Base-by-base conservation (phyloP, 345 rosid genomes). In the Eucalyptus marginata region DNA sequence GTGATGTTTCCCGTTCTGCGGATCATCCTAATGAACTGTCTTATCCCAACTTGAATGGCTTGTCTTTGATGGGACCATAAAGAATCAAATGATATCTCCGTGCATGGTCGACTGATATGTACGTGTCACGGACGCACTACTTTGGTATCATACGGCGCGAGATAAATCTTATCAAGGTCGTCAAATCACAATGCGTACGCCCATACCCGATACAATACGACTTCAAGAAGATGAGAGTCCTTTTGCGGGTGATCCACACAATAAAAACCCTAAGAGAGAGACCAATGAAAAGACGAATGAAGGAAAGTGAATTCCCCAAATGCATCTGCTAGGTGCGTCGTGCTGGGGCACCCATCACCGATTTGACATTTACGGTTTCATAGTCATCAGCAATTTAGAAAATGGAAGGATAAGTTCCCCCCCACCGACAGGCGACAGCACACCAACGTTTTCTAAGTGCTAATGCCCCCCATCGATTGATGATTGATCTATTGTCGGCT, bases 111-210 rank as follows among this genome's bases (percentile, higher is more conserved):
- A 71, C 22, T 7, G 10, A 18, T 71, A 18, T 10, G 11, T 71
- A 71, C 2, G 14, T 43, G 43, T 33, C 81, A 10, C 5, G 1
- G 46, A 40, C 5, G 46, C 81, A 36, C 81, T 71, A 71, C 1
- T 68, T 8, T 4, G 11, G 13, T 68, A 5, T 8, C 40, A 33
- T 40, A 17, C 2, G 4, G 8, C 2, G 14, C 6, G 1, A 4
- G 40, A 71, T 2, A 9, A 18, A 71, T 71, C 81, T 71, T 71
- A 22, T 71, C 3, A 10, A 20, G 27, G 81, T 36, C 8, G 12
- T 33, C 8, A 5, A 16, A 36, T 18, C 27, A 10, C 13, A 20
- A 36, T 10, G 81, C 46, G 14, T 3, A 6, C 46, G 10, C 14
- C 2, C 27, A 22, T 2, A 10, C 25, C 5, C 46, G 13, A 18